Percentiles rank a stretch among this genome's conserved stretches.
Evolutionary conservation across 345 rosid species (phyloP).

Genomic region (Citrus glauca): DNA sequence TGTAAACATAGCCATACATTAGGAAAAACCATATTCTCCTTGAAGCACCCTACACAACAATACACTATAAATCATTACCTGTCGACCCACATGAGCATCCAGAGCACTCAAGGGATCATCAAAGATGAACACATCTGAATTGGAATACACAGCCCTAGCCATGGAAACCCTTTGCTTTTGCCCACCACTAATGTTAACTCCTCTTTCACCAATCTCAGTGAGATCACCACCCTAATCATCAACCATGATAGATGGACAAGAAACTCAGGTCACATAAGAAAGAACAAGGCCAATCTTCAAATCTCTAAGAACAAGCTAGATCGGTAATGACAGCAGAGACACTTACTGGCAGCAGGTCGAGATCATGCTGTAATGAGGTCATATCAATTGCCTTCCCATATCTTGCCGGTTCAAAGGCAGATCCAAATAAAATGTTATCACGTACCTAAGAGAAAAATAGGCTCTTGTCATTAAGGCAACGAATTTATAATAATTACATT

Average conservation of each 20-base stretch:
- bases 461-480: conserved; percentile 2
- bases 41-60: not conserved
- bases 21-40: conserved; percentile 1
- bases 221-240: conserved; percentile 91
- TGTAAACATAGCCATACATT: not conserved
- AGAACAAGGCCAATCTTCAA: not conserved
- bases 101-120: conserved; percentile 99
- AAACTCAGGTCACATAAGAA: conserved; percentile 14
- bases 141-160: conserved; percentile 95
- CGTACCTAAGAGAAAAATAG: conserved; percentile 56
- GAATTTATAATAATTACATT: not conserved
- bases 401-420: conserved; percentile 70
- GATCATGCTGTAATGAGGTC: conserved; percentile 89
- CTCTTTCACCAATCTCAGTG: conserved; percentile 99
- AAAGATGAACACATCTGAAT: conserved; percentile 86
- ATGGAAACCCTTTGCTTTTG: conserved; percentile 99
- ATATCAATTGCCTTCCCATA: conserved; percentile 85
- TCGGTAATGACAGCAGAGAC: not conserved
- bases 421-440: conserved; percentile 88
- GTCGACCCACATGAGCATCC: conserved; percentile 97
- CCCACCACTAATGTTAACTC: conserved; percentile 99
- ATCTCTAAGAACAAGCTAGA: conserved; percentile 12
- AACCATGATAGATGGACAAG: conserved; percentile 21
- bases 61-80: conserved; percentile 41
- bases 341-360: conserved; percentile 86